Evolutionary conservation across 1,284 basidiomycete species (phyloP).

Genomic region (Cystobasidium slooffiae): DNA sequence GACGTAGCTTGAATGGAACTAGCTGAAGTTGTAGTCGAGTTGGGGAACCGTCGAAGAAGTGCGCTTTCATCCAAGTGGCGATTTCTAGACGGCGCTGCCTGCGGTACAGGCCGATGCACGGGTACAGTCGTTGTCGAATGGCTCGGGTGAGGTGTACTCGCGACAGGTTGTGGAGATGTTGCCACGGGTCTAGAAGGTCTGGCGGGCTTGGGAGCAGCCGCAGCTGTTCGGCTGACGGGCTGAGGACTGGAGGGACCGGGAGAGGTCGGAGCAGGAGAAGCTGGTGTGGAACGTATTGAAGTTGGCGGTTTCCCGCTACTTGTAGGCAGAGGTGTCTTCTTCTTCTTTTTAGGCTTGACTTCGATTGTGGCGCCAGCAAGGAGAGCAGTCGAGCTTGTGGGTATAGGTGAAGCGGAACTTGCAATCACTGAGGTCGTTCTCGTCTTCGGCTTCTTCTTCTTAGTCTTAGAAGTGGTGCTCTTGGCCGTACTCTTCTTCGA

Average conservation of each 20-base stretch:
- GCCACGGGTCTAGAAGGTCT: too few species aligned
- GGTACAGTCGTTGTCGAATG: neutral
- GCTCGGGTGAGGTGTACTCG: neutral
- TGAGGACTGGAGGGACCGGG: neutral
- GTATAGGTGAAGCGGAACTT: neutral
- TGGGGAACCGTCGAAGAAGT: slow-evolving; percentile 4
- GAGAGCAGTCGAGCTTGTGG: neutral
- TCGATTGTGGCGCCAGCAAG: too few species aligned
- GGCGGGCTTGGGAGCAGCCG: too few species aligned
- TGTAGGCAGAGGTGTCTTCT: slow-evolving; percentile 7
- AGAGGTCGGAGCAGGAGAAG: neutral
- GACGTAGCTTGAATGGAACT: too few species aligned
- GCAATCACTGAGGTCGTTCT: neutral
- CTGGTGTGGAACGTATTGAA: too few species aligned
- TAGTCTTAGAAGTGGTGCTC: slow-evolving; percentile 22
- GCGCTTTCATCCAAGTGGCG: slow-evolving; percentile 11
- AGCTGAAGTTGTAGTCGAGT: neutral
- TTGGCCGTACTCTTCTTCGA: slow-evolving; percentile 8
- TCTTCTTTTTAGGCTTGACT: slow-evolving; percentile 15
- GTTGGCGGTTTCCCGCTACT: slow-evolving; percentile 14
- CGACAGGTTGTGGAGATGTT: too few species aligned
- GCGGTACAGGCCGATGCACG: neutral
- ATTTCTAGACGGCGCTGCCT: slow-evolving; percentile 1
- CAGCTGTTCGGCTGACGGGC: neutral
- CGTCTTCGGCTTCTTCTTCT: slow-evolving; percentile 26